phyloP scores from a whole-genome alignment of 805 yeast species.

The Zygosaccharomyces gambellarensis region DNA sequence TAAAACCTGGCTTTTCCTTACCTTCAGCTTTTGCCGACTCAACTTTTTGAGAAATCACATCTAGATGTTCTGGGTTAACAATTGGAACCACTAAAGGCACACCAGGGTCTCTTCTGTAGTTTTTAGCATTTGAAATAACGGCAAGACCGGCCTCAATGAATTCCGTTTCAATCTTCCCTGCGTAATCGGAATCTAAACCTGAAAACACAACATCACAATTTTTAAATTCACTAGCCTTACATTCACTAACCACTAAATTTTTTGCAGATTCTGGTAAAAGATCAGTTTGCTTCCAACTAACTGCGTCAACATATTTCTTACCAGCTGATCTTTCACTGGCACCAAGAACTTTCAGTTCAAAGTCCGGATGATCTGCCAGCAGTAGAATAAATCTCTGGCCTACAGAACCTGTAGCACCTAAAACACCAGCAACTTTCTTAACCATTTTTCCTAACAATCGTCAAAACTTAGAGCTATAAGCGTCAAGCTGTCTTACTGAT shows the following conservation, averaged over 20 bases:
- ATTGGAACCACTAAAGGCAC: constrained; percentile 96
- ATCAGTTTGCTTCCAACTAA: constrained; percentile 89
- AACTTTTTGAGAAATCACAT: constrained; percentile 58
- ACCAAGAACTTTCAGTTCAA: constrained; percentile 79
- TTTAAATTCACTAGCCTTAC: constrained; percentile 68
- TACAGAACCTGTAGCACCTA: constrained; percentile 97
- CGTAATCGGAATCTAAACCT: constrained; percentile 88
- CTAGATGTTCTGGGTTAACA: constrained; percentile 86
- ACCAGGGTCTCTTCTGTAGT: constrained; percentile 79
- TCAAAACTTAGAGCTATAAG: not conserved
- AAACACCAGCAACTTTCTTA: constrained; percentile 64
- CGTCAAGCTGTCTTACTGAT: not conserved
- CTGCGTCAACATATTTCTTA: constrained; percentile 76
- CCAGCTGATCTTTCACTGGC: constrained; percentile 96
- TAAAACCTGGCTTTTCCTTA: constrained; percentile 65
- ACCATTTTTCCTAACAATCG: constrained; percentile 21
- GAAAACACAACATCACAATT: constrained; percentile 94
- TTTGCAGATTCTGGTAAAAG: constrained; percentile 67
- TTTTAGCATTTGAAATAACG: constrained; percentile 91
- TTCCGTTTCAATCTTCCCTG: constrained; percentile 86
- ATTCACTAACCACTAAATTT: constrained; percentile 65
- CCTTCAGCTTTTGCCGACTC: constrained; percentile 51
- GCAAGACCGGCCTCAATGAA: constrained; percentile 77
- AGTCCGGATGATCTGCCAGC: constrained; percentile 82
- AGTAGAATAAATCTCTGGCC: constrained; percentile 93